Evolutionary conservation across 1,284 basidiomycete genomes (phyloP), one percentile per base, ranked within the genome.

Genomic region (Coniferiporia sulphurascens): DNA sequence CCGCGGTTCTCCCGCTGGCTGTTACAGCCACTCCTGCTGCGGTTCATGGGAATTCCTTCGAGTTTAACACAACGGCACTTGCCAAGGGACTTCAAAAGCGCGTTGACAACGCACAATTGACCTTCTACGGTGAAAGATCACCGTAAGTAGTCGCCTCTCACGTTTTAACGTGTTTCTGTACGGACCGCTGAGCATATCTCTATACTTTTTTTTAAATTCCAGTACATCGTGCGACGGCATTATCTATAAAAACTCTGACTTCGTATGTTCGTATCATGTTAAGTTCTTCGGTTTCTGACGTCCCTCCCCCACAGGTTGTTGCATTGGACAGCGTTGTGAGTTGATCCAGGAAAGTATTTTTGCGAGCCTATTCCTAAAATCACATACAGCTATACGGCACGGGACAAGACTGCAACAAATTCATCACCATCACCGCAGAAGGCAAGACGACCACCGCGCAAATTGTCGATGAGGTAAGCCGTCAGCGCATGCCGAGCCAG

Each of bases 61-160:
- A 41, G 38, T 15, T 41, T 12, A 41, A 41, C 38, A 10, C 9
- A 2, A 41, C 38, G 15, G 38, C 38, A 8, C 38, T 2, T 10
- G 38, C 38, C 12, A 41, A 8, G 7, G 15, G 38, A 10, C 38
- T 41, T 41, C 38, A 41, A 15, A 62, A 63, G 36, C 63, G 65
- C 35, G 48, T 57, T 41, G 48, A 55, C 60, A 55, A 60, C 38
- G 62, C 58, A 12, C 55, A 55, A 43, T 65, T 63, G 38, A 66
- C 65, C 4, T 64, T 60, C 48, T 66, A 64, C 52, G 48, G 58
- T 17, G 59, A 61, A 10, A 84, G 83, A 43, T 63, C 5, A 27
- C 27, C 79, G 84, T 85, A 64, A 71, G 81, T 73, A 9, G 27
- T 54, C n/a, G 10, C 15, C 4, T 36, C n/a, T 46, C 34, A 27